Evolutionary conservation across 1,139 yeast genomes (phyloP).

Genomic region (Scheffersomyces lignicola): DNA sequence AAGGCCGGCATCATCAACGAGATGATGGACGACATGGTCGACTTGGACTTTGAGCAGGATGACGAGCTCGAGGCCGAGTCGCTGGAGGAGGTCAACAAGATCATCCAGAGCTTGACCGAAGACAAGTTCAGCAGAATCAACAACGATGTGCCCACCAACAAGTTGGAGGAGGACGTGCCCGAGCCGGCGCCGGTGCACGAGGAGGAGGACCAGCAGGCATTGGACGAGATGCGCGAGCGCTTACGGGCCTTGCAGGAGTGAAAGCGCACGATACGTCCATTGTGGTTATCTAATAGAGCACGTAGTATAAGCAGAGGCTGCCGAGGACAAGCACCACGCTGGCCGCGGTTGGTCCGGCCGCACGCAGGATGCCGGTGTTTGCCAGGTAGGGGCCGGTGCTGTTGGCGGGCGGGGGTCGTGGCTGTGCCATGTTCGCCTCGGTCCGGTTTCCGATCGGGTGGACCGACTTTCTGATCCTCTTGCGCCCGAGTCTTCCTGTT

Average conservation of each 20-base stretch:
- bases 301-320: too few species aligned
- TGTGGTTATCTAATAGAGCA: too few species aligned
- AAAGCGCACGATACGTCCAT: too few species aligned
- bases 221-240: constrained; percentile 87
- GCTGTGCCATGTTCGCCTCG: too few species aligned
- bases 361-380: too few species aligned
- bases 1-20: constrained; percentile 92
- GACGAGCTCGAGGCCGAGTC: constrained; percentile 69
- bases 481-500: too few species aligned
- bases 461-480: too few species aligned
- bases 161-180: constrained; percentile 18
- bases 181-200: constrained; percentile 30
- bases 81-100: constrained; percentile 64
- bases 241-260: constrained; percentile 80
- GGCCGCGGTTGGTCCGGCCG: too few species aligned
- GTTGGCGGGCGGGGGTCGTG: too few species aligned
- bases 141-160: constrained; percentile 41
- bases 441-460: too few species aligned
- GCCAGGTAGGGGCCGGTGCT: too few species aligned
- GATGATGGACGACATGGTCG: constrained; percentile 91
- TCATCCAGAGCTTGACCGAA: constrained; percentile 44
- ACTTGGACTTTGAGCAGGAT: constrained; percentile 55
- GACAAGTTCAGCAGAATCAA: constrained; percentile 45
- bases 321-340: too few species aligned
- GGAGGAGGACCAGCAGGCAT: constrained; percentile 70